Evolutionary conservation across 768 basidiomycete genomes (phyloP).

Genomic region (Gautieria morchelliformis): DNA sequence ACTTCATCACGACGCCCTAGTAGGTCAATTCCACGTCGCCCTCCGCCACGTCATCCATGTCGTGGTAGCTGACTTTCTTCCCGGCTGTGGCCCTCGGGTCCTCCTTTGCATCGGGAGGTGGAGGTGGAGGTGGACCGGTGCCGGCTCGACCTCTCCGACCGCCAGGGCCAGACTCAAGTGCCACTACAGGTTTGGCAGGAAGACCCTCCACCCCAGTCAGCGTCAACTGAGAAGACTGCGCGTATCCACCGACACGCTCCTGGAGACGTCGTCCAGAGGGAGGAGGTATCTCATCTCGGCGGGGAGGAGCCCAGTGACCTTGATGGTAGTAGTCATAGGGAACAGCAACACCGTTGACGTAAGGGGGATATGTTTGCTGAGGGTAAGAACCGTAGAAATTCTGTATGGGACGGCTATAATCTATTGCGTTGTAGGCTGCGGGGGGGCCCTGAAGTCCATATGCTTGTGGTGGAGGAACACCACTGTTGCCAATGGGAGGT

Average conservation of each 20-base stretch:
- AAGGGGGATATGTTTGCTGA: constrained; percentile 32
- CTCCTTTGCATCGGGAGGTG: constrained; percentile 82
- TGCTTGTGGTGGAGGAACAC: constrained; percentile 74
- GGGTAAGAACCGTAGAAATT: constrained; percentile 27
- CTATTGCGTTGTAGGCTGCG: constrained; percentile 20
- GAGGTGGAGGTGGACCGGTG: constrained; percentile 54
- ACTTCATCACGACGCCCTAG: not conserved
- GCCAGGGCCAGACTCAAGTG: constrained; percentile 36
- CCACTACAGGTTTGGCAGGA: constrained; percentile 64
- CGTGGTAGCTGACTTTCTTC: constrained; percentile 86
- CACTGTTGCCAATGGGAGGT: constrained; percentile 51
- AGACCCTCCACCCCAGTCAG: constrained; percentile 63
- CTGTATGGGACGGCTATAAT: constrained; percentile 27
- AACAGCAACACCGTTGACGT: constrained; percentile 38
- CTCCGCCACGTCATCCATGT: constrained; percentile 90
- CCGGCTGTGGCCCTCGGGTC: constrained; percentile 88
- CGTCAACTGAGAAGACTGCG: constrained; percentile 34
- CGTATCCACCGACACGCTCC: constrained; percentile 74
- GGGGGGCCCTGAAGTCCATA: constrained; percentile 66
- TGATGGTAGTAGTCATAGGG: constrained; percentile 27
- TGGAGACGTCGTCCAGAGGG: constrained; percentile 51
- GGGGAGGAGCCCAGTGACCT: constrained; percentile 26
- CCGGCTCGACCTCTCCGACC: constrained; percentile 31
- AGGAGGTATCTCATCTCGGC: constrained; percentile 13
- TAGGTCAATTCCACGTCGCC: constrained; percentile 40